Conservation (phyloP, 2,329 filamentous ascomycete genomes). For the Septoria petroselini region DNA sequence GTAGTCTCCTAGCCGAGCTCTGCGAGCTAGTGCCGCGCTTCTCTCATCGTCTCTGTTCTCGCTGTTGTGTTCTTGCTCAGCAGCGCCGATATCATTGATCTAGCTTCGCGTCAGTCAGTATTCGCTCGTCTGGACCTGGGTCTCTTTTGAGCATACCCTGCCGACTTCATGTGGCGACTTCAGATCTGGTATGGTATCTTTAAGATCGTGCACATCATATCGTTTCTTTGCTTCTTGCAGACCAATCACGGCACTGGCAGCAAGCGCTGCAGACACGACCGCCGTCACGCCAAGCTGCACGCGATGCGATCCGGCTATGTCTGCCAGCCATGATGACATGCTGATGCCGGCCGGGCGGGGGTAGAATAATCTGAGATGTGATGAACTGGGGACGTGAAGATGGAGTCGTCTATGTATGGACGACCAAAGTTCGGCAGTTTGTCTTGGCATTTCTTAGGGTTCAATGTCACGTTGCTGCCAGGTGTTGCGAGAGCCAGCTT, state of each 20-base stretch:
- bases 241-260: conserved; percentile 54
- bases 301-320: conserved; percentile 46
- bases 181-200: conserved; percentile 59
- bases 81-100: conserved; percentile 61
- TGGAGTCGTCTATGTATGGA: background rate
- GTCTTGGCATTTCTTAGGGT: no score
- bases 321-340: conserved; percentile 41
- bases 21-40: conserved; percentile 56
- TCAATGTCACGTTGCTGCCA: no score
- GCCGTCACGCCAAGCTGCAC: conserved; percentile 69
- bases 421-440: no score
- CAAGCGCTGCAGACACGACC: conserved; percentile 51
- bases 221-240: conserved; percentile 55
- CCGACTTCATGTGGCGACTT: conserved; percentile 51
- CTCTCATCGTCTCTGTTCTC: conserved; percentile 55
- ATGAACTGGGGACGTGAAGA: background rate
- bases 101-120: conserved; percentile 45
- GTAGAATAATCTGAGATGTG: no score
- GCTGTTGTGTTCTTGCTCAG: conserved; percentile 42
- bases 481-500: no score
- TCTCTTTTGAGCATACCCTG: conserved; percentile 42
- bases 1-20: conserved; percentile 62
- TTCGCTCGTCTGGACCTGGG: background rate
- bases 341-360: background rate
- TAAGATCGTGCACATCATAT: conserved; percentile 56